Base-by-base conservation (phyloP, 192 early-diverging fungal genomes). In the Rhizoclosmatium sp. region DNA sequence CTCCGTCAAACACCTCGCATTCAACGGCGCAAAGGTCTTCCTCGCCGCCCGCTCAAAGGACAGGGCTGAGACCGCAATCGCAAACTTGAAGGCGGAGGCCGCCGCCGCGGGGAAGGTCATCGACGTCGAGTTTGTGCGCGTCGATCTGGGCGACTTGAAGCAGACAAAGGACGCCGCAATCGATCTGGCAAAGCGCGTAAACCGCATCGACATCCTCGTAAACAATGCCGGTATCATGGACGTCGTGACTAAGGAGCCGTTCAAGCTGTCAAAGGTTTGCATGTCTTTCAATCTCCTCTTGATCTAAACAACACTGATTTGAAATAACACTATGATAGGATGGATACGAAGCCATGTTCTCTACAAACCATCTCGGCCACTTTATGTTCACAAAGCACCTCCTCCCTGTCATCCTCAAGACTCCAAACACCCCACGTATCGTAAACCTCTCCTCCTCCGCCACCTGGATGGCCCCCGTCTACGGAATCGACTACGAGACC, bases 111-210 rank as follows among this genome's bases (percentile, higher is more conserved):
- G 82, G 66, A 54, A 54, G 51, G 1, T 16, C 9, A 16, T 54
- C 9, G 51, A 54, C 16, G 16, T 54, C 16, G 51, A 54, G 51
- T 82, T 87, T 49, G 48, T 87, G n/a, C 65, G 82, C 44, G 67
- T 88, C 64, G 84, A 86, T 23, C 59, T 88, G 49, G 47, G 46
- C 2, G 76, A 83, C 64, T 59, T 88, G 65, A 48, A 47, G 47
- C 65, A 68, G 44, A 47, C 54, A 7, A n/a, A 21, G 16, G 21
- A 23, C 2, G 69, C 69, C 41, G 69, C 54, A 31, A 23, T 21
- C 2, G 61, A 39, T 19, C 46, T 66, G 14, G 19, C 42, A 3
- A 41, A n/a, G 31, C 31, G 48, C 2, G 14, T 42, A 51, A 4
- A 14, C 14, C 73, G 31, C 7, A 48, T 74, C 3, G 65, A 75